A percentile compares a stretch with the other conserved stretches of the same genome.
Conservation (phyloP, 257 asterid species). For the Nicotiana sylvestris region DNA sequence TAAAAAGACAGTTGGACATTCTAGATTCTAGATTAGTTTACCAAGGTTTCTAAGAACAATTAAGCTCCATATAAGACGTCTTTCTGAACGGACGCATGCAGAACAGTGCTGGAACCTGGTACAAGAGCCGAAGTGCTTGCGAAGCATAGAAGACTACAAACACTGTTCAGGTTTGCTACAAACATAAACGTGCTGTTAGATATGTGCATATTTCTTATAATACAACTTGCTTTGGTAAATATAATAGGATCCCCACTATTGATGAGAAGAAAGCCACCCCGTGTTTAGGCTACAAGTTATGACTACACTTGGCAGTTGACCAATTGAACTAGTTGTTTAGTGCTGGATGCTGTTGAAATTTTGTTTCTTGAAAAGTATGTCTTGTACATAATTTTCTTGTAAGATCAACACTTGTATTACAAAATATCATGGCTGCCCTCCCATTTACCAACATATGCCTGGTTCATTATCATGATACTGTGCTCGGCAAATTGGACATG, state of each 20-base stretch:
- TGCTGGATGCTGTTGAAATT: too few species aligned
- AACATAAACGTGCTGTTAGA: not conserved
- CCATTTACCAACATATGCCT: not conserved
- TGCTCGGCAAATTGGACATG: not conserved
- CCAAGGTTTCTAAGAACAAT: conserved; percentile 6
- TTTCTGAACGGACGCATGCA: conserved; percentile 3
- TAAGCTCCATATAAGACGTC: not conserved
- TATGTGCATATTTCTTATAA: not conserved
- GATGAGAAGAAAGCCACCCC: not conserved
- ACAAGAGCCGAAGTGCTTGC: not conserved
- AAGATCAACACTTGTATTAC: not conserved
- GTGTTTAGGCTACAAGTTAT: not conserved
- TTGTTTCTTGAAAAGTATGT: not conserved
- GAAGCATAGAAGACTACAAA: too few species aligned
- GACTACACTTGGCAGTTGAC: not conserved
- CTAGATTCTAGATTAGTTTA: conserved; percentile 42
- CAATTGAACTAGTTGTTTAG: not conserved
- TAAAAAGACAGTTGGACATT: conserved; percentile 53
- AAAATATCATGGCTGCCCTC: not conserved
- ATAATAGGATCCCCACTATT: not conserved
- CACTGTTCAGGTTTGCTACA: not conserved
- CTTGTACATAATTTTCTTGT: not conserved
- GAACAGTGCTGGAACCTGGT: not conserved
- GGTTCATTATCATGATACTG: not conserved
- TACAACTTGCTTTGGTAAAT: not conserved